phyloP scores from a whole-genome alignment of 2,329 filamentous ascomycete species.

The Lasiodiplodia hormozganensis region DNA sequence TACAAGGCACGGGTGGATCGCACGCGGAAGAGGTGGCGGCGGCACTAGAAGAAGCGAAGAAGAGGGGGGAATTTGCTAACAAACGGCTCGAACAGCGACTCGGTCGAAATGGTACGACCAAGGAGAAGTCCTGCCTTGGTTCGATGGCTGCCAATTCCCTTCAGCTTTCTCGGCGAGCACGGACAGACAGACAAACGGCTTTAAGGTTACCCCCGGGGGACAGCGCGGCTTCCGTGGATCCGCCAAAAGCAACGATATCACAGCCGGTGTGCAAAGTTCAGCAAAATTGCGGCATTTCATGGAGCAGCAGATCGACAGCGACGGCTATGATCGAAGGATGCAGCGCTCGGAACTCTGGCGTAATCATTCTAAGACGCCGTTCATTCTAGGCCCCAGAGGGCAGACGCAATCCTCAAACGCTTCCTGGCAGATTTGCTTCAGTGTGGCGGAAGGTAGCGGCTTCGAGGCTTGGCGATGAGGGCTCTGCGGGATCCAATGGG shows the following conservation, averaged over 20 bases:
- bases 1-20: background rate
- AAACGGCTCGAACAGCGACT: background rate
- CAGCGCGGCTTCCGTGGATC: background rate
- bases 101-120: background rate
- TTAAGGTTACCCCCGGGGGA: constrained; percentile 7
- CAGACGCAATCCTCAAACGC: constrained; percentile 20
- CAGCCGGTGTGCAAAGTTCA: background rate
- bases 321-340: background rate
- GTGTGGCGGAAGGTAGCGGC: constrained; percentile 3
- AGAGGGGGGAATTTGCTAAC: background rate
- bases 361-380: background rate
- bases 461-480: background rate
- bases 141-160: constrained; percentile 1
- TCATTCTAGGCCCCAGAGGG: background rate
- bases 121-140: background rate
- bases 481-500: background rate
- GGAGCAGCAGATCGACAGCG: background rate
- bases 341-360: background rate
- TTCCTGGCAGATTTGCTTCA: constrained; percentile 16
- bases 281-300: constrained; percentile 21
- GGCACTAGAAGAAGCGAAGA: background rate
- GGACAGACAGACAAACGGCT: background rate
- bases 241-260: background rate
- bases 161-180: constrained; percentile 1
- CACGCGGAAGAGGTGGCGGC: background rate